Percentiles rank a stretch among this genome's conserved stretches.
These are phyloP conservation scores for Poterioochromonas sp. DNA, from an alignment of 352 stramenopile species.

Conservation along the genomic window DNA sequence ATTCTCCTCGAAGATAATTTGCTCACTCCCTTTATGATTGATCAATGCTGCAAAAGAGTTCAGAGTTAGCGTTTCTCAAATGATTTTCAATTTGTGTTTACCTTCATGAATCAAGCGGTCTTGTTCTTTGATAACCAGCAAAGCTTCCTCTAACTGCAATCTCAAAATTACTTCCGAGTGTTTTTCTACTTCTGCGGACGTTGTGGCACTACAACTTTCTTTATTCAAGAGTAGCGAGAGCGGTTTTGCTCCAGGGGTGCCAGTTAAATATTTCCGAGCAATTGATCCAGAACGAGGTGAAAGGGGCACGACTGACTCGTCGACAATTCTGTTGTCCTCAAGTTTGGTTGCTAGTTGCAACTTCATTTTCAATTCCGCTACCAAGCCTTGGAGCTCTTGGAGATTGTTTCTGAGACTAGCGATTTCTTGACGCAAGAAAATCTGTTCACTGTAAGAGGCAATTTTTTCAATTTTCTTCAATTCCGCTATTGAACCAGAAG, in stretches of 20 bases:
- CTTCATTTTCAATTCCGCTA: background rate
- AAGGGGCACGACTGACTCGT: background rate
- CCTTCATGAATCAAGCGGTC: constrained; percentile 3
- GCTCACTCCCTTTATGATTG: no score
- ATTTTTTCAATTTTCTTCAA: no score
- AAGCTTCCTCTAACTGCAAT: background rate
- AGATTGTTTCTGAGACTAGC: background rate
- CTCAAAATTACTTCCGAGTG: background rate
- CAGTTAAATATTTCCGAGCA: no score
- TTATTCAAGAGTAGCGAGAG: no score
- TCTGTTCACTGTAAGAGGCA: no score
- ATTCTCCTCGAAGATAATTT: no score
- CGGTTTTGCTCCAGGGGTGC: no score
- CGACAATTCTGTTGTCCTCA: background rate
- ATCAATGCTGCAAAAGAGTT: no score
- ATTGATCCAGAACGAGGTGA: background rate
- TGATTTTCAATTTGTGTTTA: no score
- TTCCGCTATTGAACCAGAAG: background rate
- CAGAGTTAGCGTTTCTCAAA: no score
- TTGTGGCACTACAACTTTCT: background rate
- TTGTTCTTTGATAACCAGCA: constrained; percentile 22
- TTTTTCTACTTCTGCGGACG: background rate
- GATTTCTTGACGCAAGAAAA: background rate
- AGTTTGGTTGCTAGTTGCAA: background rate
- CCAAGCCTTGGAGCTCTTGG: background rate